Evolutionary conservation across 179 eudicot species (phyloP).

Genomic region (Spergularia azorica): DNA sequence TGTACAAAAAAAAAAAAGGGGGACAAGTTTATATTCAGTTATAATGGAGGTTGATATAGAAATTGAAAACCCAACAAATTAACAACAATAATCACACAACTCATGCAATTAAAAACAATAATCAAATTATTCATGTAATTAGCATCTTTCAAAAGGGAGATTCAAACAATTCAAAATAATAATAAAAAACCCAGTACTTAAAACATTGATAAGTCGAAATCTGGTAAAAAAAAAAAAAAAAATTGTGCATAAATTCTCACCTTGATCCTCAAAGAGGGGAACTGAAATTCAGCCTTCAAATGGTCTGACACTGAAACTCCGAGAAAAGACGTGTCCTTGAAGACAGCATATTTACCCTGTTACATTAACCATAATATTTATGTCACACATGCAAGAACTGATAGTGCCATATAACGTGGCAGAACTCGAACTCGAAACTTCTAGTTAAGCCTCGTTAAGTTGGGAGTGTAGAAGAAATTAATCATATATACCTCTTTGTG

Average conservation of each 20-base stretch:
- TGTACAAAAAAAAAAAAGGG: too few relatives aligned
- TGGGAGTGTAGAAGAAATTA: background rate
- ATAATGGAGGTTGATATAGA: too few relatives aligned
- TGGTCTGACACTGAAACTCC: constrained; percentile 43
- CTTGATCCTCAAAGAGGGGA: constrained; percentile 44
- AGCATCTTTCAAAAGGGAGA: background rate
- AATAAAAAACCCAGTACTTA: background rate
- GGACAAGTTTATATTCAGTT: too few relatives aligned
- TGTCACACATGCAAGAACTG: background rate
- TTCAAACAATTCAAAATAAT: too few relatives aligned
- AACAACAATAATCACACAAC: too few relatives aligned
- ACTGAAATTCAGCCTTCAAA: constrained; percentile 37
- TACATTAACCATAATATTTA: background rate
- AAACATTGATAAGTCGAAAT: too few relatives aligned
- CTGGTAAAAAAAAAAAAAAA: too few relatives aligned
- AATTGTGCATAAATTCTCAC: constrained; percentile 13
- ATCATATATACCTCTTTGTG: constrained; percentile 48
- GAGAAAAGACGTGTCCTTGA: constrained; percentile 51
- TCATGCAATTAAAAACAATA: too few relatives aligned
- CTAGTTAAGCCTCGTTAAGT: background rate
- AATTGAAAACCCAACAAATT: too few relatives aligned
- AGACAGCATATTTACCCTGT: constrained; percentile 44
- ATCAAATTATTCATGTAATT: background rate
- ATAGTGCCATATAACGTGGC: background rate
- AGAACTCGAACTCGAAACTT: too few relatives aligned